Evolutionary conservation across 176 grass and related monocot genomes (phyloP).

Genomic region (Thalia dealbata): DNA sequence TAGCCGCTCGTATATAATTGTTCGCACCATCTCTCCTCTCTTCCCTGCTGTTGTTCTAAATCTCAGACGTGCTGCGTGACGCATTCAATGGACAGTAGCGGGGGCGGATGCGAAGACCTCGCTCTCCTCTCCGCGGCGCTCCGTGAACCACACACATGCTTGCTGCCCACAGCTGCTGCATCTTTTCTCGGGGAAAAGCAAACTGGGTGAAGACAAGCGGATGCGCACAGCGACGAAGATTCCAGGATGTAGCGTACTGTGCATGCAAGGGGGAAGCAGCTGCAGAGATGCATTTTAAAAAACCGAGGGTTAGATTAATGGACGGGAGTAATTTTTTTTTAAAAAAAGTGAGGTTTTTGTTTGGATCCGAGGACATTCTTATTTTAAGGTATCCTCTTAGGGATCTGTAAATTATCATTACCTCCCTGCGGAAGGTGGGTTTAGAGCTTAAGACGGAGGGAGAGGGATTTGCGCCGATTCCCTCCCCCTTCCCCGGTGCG

Average conservation of each 20-base stretch:
- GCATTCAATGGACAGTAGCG: background rate
- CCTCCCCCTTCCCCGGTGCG: too few species aligned
- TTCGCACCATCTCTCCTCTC: too few species aligned
- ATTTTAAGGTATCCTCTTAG: slow-evolving; percentile 6
- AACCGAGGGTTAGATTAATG: background rate
- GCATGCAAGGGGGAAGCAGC: background rate
- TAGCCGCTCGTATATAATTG: background rate
- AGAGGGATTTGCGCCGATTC: background rate
- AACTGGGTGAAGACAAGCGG: background rate
- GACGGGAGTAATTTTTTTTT: too few species aligned
- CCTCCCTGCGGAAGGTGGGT: background rate
- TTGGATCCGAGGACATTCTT: background rate
- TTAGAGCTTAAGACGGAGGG: background rate
- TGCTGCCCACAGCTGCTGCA: background rate
- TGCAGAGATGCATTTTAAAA: background rate
- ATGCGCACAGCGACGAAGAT: background rate
- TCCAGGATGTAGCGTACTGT: background rate
- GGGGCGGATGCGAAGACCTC: background rate
- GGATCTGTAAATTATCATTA: slow-evolving; percentile 13
- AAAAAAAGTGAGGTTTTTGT: background rate
- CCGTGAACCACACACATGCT: background rate
- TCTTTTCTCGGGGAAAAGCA: background rate
- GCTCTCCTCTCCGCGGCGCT: background rate
- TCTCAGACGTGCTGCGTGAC: background rate
- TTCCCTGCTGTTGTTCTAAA: background rate